phyloP scores from a whole-genome alignment of 2,329 filamentous ascomycete genomes.

The Aureobasidium lini region DNA sequence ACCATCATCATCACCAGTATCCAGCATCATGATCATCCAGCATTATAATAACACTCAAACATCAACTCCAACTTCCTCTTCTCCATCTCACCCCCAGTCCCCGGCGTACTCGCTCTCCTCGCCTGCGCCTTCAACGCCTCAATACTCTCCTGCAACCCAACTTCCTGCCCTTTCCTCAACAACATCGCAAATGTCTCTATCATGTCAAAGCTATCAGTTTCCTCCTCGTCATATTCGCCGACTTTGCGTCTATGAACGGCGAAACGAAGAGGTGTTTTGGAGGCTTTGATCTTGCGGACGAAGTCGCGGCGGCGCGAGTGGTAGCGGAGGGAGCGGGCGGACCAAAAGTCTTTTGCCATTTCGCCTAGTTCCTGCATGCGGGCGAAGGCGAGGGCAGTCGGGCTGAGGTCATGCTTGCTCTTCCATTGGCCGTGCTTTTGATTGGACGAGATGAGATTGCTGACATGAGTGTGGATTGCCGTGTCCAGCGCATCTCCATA shows the following conservation, averaged over 20 bases:
- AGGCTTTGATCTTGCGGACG: constrained; percentile 33
- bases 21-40: background rate
- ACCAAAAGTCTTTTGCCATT: constrained; percentile 39
- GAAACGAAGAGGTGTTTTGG: constrained; percentile 34
- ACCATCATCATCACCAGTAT: too few species aligned
- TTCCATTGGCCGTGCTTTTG: constrained; percentile 29
- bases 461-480: constrained; percentile 30
- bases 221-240: constrained; percentile 29
- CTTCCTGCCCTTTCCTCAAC: background rate
- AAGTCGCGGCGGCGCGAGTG: constrained; percentile 34
- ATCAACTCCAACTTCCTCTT: background rate
- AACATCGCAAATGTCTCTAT: constrained; percentile 17
- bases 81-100: background rate
- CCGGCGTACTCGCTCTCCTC: background rate
- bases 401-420: constrained; percentile 27
- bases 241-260: constrained; percentile 29
- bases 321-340: constrained; percentile 30
- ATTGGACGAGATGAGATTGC: constrained; percentile 24
- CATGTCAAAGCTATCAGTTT: constrained; percentile 31
- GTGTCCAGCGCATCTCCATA: constrained; percentile 28
- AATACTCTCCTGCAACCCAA: background rate
- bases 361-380: constrained; percentile 33
- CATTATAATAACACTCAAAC: constrained; percentile 7
- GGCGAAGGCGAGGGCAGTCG: constrained; percentile 26
- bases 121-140: background rate